phyloP scores from a whole-genome alignment of 371 early-diverging fungal species.

The Apophysomyces variabilis region DNA sequence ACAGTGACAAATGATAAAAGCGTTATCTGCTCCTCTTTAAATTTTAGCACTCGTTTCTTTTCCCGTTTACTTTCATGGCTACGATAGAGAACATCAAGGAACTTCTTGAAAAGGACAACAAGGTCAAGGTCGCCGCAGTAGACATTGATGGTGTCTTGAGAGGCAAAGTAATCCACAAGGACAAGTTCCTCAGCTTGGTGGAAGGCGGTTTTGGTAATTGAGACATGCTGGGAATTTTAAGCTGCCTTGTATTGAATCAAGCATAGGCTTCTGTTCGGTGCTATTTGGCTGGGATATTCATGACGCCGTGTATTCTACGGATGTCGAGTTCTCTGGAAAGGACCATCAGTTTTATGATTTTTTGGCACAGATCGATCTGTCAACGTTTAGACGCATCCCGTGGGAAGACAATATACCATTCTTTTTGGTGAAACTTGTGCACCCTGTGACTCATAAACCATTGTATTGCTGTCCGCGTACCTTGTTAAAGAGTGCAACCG shows the following conservation, averaged over 20 bases:
- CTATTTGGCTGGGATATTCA: conserved; percentile 87
- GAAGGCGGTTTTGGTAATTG: conserved; percentile 73
- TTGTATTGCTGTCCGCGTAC: conserved; percentile 72
- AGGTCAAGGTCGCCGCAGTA: conserved; percentile 66
- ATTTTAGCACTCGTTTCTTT: conserved; percentile 5
- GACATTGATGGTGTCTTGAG: conserved; percentile 82
- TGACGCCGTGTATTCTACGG: conserved; percentile 53
- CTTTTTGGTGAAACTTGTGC: conserved; percentile 71
- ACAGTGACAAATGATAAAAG: not conserved
- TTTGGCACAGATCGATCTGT: conserved; percentile 70
- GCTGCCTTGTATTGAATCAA: not conserved
- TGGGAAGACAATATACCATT: conserved; percentile 81
- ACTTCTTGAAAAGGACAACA: conserved; percentile 46
- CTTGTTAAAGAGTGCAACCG: conserved; percentile 59
- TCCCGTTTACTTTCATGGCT: conserved; percentile 9
- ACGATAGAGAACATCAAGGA: conserved; percentile 37
- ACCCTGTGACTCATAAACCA: conserved; percentile 59
- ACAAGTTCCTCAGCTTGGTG: conserved; percentile 68
- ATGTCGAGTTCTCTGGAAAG: conserved; percentile 30
- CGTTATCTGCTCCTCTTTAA: not conserved
- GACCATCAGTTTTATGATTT: conserved; percentile 67
- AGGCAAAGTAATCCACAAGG: conserved; percentile 74
- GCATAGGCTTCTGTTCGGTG: conserved; percentile 79
- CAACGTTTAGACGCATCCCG: conserved; percentile 72
- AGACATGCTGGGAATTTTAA: not conserved